Base-by-base conservation (phyloP, 2,329 filamentous ascomycete species). In the Tolypocladium capitatum region DNA sequence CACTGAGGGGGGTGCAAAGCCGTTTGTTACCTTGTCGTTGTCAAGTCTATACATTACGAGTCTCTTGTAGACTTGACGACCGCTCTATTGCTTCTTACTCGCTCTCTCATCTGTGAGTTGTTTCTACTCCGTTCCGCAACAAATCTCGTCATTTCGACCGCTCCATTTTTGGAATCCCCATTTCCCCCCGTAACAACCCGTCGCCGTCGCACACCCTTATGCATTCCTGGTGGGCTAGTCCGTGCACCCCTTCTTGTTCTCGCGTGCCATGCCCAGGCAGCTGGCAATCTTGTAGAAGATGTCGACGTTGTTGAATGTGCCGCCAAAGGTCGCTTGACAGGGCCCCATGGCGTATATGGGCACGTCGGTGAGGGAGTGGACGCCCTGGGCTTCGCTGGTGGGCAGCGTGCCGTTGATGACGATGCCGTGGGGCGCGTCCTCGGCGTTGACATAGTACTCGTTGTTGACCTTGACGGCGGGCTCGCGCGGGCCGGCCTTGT, bases 321-420 rank as follows among this genome's bases (percentile, higher is more conserved):
- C 84, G 5, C 81, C 78, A 60, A 92, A 92, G 14, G 75, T 67
- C 57, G 86, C 81, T 63, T 88, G 82, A 68, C 86, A 91, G 6
- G 86, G 86, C 0, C 86, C 86, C 69, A 77, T 75, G 1, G 85
- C 83, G 57, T 85, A 91, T 20, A 92, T 82, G 2, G 84, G 81
- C 31, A 89, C 84, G 56, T 89, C 84, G 1, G 84, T 89, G 52
- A 89, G 69, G 24, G 80, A 85, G 69, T 89, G 84, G 18, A 88
- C 84, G 45, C 84, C 87, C 67, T 84, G 76, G 36, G 71, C 61
- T 56, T 83, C 76, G 47, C 63, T 65, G 2, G 79, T 74, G 0
- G 81, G 76, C 18, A 92, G 65, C 0, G 84, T 90, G 45, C 87
- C 87, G 58, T 91, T 90, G 54, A 88, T 69, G 47, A 87, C 58